Percentiles rank a stretch among this genome's conserved stretches.
phyloP scores from a whole-genome alignment of 2,329 filamentous ascomycete species.

The Penicillium corylophilum region DNA sequence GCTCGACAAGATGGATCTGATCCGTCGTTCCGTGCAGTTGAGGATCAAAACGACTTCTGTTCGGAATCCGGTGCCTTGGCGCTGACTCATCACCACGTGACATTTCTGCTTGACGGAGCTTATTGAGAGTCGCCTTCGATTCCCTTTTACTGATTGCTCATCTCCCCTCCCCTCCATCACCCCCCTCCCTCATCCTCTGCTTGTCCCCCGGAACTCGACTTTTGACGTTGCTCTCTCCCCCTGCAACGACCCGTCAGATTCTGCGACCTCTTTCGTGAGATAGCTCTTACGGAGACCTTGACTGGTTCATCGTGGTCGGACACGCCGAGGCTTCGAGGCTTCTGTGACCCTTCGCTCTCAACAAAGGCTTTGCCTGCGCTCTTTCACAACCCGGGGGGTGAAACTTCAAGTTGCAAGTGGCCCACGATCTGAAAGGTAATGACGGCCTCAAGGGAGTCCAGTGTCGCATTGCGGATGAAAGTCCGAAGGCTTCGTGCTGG shows the following conservation, averaged over 20 bases:
- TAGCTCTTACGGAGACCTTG: slow-evolving; percentile 39
- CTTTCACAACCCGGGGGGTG: slow-evolving; percentile 20
- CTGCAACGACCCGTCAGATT: slow-evolving; percentile 31
- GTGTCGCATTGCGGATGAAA: slow-evolving; percentile 3
- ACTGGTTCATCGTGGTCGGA: slow-evolving; percentile 42
- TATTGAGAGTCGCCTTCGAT: slow-evolving; percentile 10
- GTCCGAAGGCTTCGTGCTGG: neutral
- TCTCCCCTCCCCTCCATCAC: slow-evolving; percentile 20
- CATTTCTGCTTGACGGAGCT: neutral
- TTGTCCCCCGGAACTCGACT: slow-evolving; percentile 30
- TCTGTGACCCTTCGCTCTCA: slow-evolving; percentile 20
- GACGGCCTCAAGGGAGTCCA: slow-evolving; percentile 1
- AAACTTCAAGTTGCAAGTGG: slow-evolving; percentile 12
- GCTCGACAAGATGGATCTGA: slow-evolving; percentile 26
- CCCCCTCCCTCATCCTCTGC: slow-evolving; percentile 22
- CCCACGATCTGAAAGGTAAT: slow-evolving; percentile 37
- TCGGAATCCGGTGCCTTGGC: slow-evolving; percentile 26
- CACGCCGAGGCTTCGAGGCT: slow-evolving; percentile 32
- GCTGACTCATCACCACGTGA: slow-evolving; percentile 22
- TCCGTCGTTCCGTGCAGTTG: slow-evolving; percentile 26
- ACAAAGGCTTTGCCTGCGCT: slow-evolving; percentile 9
- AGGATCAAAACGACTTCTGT: slow-evolving; percentile 30
- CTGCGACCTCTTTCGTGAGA: slow-evolving; percentile 36
- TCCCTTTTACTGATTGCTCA: slow-evolving; percentile 12
- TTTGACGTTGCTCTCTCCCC: slow-evolving; percentile 25